These are phyloP conservation scores for Chalciporus sphaerocephalus DNA, from an alignment of 768 basidiomycete species.

Conservation along the genomic window DNA sequence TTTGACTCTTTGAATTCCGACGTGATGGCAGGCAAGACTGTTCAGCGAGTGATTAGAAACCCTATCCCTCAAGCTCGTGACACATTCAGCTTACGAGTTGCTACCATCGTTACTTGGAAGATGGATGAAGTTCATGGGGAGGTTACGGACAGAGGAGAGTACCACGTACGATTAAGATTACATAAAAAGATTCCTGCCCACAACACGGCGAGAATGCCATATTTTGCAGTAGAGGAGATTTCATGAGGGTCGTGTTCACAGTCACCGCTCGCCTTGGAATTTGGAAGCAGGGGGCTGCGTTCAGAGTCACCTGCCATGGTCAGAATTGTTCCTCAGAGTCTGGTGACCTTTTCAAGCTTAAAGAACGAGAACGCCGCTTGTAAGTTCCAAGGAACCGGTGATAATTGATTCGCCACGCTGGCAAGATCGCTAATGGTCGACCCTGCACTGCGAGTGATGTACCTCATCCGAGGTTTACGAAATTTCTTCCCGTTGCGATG, in stretches of 20 bases:
- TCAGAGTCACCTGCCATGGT: slow-evolving; percentile 17
- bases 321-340: no score
- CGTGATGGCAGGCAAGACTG: slow-evolving; percentile 16
- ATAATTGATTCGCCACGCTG: no score
- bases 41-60: not conserved
- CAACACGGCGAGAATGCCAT: slow-evolving; percentile 62
- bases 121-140: not conserved
- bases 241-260: slow-evolving; percentile 49
- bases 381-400: no score
- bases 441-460: no score
- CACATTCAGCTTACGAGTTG: not conserved
- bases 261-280: not conserved
- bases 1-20: slow-evolving; percentile 27
- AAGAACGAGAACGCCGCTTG: no score
- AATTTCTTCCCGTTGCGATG: no score
- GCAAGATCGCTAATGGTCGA: no score
- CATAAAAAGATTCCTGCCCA: slow-evolving; percentile 70
- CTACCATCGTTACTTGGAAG: not conserved
- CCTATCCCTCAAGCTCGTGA: not conserved
- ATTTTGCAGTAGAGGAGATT: slow-evolving; percentile 51
- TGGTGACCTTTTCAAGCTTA: not conserved
- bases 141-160: not conserved
- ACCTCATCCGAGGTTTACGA: no score
- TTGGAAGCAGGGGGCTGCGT: slow-evolving; percentile 25
- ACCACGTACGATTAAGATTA: not conserved